Evolutionary conservation across 495 filamentous ascomycete genomes (phyloP).

Genomic region (Penicillium steckii): DNA sequence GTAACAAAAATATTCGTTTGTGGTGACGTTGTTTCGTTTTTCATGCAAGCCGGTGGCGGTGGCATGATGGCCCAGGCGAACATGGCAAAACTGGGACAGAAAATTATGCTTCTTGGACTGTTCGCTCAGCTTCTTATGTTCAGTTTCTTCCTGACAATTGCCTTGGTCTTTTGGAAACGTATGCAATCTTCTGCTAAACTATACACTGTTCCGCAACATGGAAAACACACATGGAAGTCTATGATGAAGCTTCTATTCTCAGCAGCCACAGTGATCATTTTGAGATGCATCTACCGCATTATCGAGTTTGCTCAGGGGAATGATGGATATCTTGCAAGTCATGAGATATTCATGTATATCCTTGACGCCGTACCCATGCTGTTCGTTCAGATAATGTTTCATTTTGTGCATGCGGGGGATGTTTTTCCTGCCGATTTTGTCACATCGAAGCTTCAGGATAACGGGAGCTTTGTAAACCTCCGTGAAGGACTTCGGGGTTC

Average conservation of each 20-base stretch:
- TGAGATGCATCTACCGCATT: conserved; percentile 4
- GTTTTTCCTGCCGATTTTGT: background rate
- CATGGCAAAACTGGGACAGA: conserved; percentile 18
- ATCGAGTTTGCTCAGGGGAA: conserved; percentile 5
- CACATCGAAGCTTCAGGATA: background rate
- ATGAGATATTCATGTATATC: conserved; percentile 27
- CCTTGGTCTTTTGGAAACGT: conserved; percentile 19
- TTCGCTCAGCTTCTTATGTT: conserved; percentile 27
- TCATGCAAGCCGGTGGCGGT: conserved; percentile 8
- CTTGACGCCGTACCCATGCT: conserved; percentile 28
- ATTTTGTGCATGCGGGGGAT: conserved; percentile 16
- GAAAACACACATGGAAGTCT: background rate
- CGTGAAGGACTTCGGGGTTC: background rate
- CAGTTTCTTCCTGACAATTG: conserved; percentile 19
- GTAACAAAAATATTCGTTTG: conserved; percentile 32
- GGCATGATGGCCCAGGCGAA: conserved; percentile 11
- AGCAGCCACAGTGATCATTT: conserved; percentile 5
- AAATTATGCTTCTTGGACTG: conserved; percentile 24
- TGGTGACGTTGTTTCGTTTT: conserved; percentile 26
- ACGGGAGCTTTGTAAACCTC: background rate
- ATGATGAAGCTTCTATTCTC: conserved; percentile 10
- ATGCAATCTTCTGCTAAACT: conserved; percentile 2
- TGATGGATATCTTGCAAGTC: conserved; percentile 17
- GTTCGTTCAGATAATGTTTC: conserved; percentile 18
- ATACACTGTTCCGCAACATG: background rate